A percentile compares a stretch with the other conserved stretches of the same genome.
These are phyloP conservation scores for Jacaranda mimosifolia DNA, from an alignment of 257 asterid species.

Conservation along the genomic window DNA sequence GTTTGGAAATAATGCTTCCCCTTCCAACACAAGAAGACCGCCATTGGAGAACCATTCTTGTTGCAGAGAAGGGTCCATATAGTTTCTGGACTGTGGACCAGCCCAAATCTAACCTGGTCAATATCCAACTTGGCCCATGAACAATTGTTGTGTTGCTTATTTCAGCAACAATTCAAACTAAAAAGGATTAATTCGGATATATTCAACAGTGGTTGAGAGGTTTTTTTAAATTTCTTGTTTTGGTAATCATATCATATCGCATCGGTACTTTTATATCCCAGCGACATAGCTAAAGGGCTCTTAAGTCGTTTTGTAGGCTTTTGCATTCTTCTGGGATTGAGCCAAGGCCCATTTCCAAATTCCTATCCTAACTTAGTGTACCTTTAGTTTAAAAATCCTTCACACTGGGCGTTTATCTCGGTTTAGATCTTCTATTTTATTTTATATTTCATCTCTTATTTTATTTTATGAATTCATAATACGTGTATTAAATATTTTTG, in stretches of 20 bases:
- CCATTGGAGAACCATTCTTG: slow-evolving; percentile 39
- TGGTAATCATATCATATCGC: too few relatives aligned
- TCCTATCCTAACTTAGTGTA: slow-evolving; percentile 7
- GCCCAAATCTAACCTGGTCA: neutral
- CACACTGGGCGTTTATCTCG: too few relatives aligned
- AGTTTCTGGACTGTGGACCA: slow-evolving; percentile 12
- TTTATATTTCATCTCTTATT: too few relatives aligned
- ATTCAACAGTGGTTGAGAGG: too few relatives aligned
- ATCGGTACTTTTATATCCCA: too few relatives aligned
- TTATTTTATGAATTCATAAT: too few relatives aligned
- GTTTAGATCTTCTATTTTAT: too few relatives aligned
- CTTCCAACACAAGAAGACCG: slow-evolving; percentile 30
- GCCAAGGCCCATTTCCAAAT: slow-evolving; percentile 20
- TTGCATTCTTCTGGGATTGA: neutral
- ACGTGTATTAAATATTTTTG: too few relatives aligned
- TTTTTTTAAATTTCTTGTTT: too few relatives aligned
- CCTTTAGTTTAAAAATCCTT: neutral
- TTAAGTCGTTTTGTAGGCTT: neutral
- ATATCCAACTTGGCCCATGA: neutral
- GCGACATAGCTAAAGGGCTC: too few relatives aligned
- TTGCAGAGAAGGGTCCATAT: slow-evolving; percentile 1
- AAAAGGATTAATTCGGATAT: too few relatives aligned
- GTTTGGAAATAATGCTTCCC: slow-evolving; percentile 4
- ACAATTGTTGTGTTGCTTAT: neutral
- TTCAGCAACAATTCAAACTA: too few relatives aligned